Conservation (phyloP, 108 stramenopile species). For the Aurantiochytrium sp. region DNA sequence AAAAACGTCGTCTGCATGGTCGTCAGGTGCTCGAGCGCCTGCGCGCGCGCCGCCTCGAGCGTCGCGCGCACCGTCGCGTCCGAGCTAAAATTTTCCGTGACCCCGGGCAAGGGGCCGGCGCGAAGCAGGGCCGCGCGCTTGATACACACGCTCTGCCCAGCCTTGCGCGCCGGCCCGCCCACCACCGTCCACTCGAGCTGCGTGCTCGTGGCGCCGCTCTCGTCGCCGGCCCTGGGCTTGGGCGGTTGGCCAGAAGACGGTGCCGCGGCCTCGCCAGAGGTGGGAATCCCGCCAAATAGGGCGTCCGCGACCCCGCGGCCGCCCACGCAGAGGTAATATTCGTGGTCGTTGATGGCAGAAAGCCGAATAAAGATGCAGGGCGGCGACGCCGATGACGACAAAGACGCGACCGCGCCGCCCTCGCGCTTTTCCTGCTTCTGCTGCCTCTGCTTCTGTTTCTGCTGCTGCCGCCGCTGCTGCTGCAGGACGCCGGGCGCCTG, state of each 20-base stretch:
- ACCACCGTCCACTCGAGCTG: not conserved
- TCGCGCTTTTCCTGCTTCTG: no score
- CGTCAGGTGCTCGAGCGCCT: not conserved
- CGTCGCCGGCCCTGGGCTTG: no score
- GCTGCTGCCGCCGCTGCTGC: no score
- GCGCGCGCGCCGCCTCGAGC: not conserved
- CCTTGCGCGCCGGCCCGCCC: not conserved
- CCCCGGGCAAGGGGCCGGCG: not conserved
- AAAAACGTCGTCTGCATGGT: not conserved
- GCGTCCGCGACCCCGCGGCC: not conserved
- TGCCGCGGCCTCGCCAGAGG: not conserved
- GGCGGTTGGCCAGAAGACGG: no score
- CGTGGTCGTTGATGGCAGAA: not conserved
- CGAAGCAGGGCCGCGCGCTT: not conserved
- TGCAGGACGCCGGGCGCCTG: no score
- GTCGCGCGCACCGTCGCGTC: not conserved
- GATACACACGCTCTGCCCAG: not conserved
- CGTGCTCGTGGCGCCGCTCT: not conserved
- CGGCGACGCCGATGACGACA: not conserved
- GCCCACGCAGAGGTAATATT: not conserved
- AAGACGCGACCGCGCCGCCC: no score
- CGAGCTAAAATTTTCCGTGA: conserved; percentile 13
- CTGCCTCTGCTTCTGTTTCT: no score
- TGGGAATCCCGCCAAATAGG: not conserved
- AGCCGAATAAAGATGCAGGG: not conserved